phyloP scores from a whole-genome alignment of 352 stramenopile genomes.

The Pythium periplocum region DNA sequence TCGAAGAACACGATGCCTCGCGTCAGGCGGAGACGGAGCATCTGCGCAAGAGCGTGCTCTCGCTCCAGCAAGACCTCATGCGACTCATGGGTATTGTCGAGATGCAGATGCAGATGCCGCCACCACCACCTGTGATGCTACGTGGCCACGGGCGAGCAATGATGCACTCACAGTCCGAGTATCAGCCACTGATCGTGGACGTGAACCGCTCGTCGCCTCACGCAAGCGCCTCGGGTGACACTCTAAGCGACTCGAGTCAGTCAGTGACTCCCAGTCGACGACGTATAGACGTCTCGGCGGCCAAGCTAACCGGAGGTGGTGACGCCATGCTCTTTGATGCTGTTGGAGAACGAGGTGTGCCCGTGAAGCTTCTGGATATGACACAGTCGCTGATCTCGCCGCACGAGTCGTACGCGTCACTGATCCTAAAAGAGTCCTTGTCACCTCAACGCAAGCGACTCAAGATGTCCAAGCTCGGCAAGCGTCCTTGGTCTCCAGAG shows the following conservation, averaged over 20 bases:
- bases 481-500: constrained; percentile 55
- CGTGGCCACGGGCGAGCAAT: not conserved
- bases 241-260: not conserved
- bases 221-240: not conserved
- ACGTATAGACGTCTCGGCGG: not conserved
- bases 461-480: constrained; percentile 58
- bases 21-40: constrained; percentile 39
- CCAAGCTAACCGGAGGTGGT: not conserved
- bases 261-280: constrained; percentile 1
- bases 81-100: constrained; percentile 74
- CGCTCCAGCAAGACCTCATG: constrained; percentile 67
- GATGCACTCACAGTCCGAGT: constrained; percentile 8
- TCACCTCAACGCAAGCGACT: constrained; percentile 58
- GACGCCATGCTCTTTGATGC: constrained; percentile 5
- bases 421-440: constrained; percentile 35
- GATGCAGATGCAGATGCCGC: constrained; percentile 69
- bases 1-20: constrained; percentile 27
- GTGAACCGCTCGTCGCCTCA: not conserved
- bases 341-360: constrained; percentile 18
- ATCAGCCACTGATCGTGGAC: constrained; percentile 15
- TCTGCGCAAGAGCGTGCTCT: constrained; percentile 56
- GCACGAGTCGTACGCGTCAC: constrained; percentile 23
- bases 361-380: constrained; percentile 24
- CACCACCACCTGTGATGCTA: not conserved
- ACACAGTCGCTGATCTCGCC: constrained; percentile 23